phyloP scores from a whole-genome alignment of 805 yeast genomes.

The Zygoascus ofunaensis region DNA sequence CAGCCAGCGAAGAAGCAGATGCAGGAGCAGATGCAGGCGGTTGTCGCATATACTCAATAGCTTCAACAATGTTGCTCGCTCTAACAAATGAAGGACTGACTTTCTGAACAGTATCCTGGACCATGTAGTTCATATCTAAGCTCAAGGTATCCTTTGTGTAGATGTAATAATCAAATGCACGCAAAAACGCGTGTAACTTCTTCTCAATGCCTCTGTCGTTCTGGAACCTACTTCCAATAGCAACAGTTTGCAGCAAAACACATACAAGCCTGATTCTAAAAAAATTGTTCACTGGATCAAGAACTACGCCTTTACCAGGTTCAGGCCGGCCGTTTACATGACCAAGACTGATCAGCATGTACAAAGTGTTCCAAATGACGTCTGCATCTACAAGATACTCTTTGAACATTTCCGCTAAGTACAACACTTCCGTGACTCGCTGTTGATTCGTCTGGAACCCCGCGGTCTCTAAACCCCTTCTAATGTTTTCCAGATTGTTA shows the following conservation, averaged over 20 bases:
- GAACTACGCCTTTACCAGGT: conserved; percentile 31
- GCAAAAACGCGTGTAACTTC: conserved; percentile 34
- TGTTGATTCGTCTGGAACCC: conserved; percentile 50
- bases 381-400: conserved; percentile 37
- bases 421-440: conserved; percentile 52
- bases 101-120: conserved; percentile 36
- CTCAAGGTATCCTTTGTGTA: conserved; percentile 58
- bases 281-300: conserved; percentile 62
- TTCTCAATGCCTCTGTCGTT: neutral
- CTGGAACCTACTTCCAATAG: conserved; percentile 4
- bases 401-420: conserved; percentile 50
- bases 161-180: conserved; percentile 63
- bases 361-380: conserved; percentile 44
- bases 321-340: conserved; percentile 52
- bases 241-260: conserved; percentile 31
- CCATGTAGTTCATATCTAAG: conserved; percentile 46
- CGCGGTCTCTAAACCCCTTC: conserved; percentile 56
- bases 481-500: conserved; percentile 51
- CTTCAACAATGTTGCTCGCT: conserved; percentile 34
- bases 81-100: conserved; percentile 31
- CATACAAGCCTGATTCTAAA: conserved; percentile 57
- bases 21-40: conserved; percentile 26
- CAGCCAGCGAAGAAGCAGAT: neutral
- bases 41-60: conserved; percentile 35
- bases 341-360: conserved; percentile 53